Conservation (phyloP, 306 rosid species). For the Vachellia collinsii region DNA sequence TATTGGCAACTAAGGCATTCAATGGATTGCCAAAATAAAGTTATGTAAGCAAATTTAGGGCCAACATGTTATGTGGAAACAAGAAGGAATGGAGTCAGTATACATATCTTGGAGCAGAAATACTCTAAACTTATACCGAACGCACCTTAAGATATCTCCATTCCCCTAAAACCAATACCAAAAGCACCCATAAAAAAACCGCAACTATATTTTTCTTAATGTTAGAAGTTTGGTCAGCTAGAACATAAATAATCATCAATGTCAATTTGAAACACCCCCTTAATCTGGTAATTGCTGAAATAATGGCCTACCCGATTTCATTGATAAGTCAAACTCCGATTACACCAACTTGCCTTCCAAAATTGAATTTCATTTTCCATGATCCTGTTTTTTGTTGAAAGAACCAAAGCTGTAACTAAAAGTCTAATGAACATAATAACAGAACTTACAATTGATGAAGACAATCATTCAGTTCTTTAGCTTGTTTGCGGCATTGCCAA, state of each 20-base stretch:
- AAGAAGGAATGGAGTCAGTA: not conserved
- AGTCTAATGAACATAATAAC: not conserved
- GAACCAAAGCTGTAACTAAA: not conserved
- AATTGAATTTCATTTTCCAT: not conserved
- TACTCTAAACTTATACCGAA: not conserved
- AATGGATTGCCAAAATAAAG: constrained; percentile 20
- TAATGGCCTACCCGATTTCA: not conserved
- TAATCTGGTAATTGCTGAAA: not conserved
- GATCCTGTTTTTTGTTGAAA: not conserved
- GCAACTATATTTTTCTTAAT: not conserved
- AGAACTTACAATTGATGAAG: constrained; percentile 80
- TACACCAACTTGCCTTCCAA: not conserved
- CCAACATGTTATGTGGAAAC: not conserved
- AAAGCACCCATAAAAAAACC: not conserved
- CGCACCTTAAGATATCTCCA: not conserved
- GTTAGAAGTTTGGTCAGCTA: not conserved
- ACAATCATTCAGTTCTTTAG: constrained; percentile 78
- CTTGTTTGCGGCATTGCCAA: constrained; percentile 80
- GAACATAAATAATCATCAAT: constrained; percentile 11
- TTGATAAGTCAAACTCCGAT: not conserved
- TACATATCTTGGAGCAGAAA: not conserved
- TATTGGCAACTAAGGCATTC: constrained; percentile 6
- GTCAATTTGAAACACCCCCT: constrained; percentile 9
- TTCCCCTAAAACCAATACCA: not conserved
- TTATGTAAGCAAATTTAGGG: constrained; percentile 16